phyloP scores from a whole-genome alignment of 768 basidiomycete genomes.

The Chalciporus sphaerocephalus region DNA sequence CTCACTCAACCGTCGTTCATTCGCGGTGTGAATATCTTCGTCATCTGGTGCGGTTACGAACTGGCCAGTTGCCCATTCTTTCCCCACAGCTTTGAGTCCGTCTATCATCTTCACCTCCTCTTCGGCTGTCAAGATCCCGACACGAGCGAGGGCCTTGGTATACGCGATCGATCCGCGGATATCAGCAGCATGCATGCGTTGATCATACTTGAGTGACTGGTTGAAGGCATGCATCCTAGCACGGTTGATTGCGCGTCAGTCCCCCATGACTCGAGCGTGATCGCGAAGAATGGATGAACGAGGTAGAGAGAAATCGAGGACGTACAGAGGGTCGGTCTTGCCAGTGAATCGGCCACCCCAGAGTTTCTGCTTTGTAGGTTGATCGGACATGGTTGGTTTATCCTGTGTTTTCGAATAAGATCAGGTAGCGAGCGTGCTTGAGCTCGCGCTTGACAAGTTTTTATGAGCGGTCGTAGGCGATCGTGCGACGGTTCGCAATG shows the following conservation, averaged over 20 bases:
- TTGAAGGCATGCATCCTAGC: slow-evolving; percentile 95
- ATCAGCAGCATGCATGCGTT: slow-evolving; percentile 89
- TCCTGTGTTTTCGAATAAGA: background rate
- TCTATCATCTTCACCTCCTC: slow-evolving; percentile 71
- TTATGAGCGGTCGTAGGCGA: no score
- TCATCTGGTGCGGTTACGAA: slow-evolving; percentile 82
- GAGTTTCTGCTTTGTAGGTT: slow-evolving; percentile 64
- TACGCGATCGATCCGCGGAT: slow-evolving; percentile 95
- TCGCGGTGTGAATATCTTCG: slow-evolving; percentile 98
- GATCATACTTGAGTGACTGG: slow-evolving; percentile 91
- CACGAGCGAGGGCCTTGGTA: slow-evolving; percentile 77
- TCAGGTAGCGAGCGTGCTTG: no score
- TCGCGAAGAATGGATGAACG: background rate
- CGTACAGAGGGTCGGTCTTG: slow-evolving; percentile 60
- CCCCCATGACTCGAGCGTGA: background rate
- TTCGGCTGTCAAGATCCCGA: slow-evolving; percentile 73
- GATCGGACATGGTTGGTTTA: slow-evolving; percentile 30
- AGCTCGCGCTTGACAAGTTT: no score
- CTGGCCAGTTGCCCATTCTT: slow-evolving; percentile 86
- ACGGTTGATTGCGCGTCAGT: slow-evolving; percentile 2
- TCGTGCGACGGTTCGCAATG: no score
- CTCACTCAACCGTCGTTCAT: slow-evolving; percentile 91
- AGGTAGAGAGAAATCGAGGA: background rate
- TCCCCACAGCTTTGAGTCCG: slow-evolving; percentile 69
- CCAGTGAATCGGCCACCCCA: slow-evolving; percentile 91